These are phyloP conservation scores for Lasiosphaeria ovina DNA, from an alignment of 495 filamentous ascomycete genomes.

Conservation along the genomic window DNA sequence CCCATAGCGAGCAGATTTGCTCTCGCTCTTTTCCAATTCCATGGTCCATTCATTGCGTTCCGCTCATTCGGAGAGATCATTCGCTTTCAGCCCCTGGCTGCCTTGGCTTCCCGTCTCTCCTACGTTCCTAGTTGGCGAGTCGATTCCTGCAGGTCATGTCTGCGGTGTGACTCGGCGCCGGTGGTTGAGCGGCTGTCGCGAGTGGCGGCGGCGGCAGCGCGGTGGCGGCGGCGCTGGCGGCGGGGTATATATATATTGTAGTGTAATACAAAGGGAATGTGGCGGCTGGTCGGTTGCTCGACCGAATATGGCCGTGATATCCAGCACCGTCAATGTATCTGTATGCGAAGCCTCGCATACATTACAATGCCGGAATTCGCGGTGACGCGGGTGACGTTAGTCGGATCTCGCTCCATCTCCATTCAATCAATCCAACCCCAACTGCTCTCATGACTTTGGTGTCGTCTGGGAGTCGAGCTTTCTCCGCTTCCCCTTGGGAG, in stretches of 20 bases:
- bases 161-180: neutral
- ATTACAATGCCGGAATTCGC: slow-evolving; percentile 6
- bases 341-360: slow-evolving; percentile 3
- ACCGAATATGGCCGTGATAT: slow-evolving; percentile 17
- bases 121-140: neutral
- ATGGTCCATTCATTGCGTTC: neutral
- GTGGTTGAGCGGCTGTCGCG: neutral
- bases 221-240: neutral
- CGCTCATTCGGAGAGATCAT: too few species aligned
- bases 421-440: neutral
- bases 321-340: slow-evolving; percentile 21
- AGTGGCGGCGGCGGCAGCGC: neutral
- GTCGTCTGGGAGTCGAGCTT: slow-evolving; percentile 55
- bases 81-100: slow-evolving; percentile 1
- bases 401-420: slow-evolving; percentile 3
- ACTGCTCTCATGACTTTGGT: slow-evolving; percentile 25
- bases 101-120: slow-evolving; percentile 1
- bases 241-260: slow-evolving; percentile 2
- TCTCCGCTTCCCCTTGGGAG: slow-evolving; percentile 73
- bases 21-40: slow-evolving; percentile 6
- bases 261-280: slow-evolving; percentile 3
- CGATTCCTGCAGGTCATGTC: neutral
- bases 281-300: slow-evolving; percentile 10
- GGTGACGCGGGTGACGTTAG: neutral
- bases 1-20: slow-evolving; percentile 4